phyloP scores from a whole-genome alignment of 805 yeast species.

The Metschnikowia baotianmanensis region DNA sequence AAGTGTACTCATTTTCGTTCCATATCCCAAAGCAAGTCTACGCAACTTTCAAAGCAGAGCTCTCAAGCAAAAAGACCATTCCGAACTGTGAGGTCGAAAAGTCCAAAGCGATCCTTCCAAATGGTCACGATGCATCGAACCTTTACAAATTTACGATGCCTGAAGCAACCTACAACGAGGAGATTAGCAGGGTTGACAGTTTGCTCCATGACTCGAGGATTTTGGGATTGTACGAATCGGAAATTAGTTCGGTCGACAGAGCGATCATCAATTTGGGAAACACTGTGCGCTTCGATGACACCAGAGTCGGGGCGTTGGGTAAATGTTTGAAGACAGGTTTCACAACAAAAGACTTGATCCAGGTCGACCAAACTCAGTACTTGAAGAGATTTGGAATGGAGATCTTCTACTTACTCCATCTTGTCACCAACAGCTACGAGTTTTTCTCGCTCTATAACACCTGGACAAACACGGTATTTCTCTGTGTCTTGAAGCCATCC shows the following conservation, averaged over 20 bases:
- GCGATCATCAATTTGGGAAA: constrained; percentile 79
- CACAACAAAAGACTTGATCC: constrained; percentile 53
- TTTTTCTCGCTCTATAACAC: constrained; percentile 66
- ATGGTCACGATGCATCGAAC: constrained; percentile 52
- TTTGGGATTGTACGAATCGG: constrained; percentile 73
- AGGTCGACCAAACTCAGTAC: constrained; percentile 50
- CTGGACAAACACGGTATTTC: constrained; percentile 49
- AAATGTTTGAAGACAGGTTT: constrained; percentile 85
- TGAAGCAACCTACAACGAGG: constrained; percentile 58
- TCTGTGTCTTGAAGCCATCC: constrained; percentile 69
- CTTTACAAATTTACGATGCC: constrained; percentile 68
- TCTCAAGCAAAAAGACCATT: constrained; percentile 39
- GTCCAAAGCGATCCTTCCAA: constrained; percentile 65
- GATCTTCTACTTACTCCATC: constrained; percentile 63
- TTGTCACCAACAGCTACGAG: constrained; percentile 72
- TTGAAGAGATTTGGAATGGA: constrained; percentile 55
- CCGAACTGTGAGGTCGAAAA: constrained; percentile 56
- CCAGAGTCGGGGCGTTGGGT: constrained; percentile 79
- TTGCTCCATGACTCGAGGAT: constrained; percentile 60
- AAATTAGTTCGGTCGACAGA: constrained; percentile 64
- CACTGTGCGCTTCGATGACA: constrained; percentile 64
- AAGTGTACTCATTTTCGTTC: constrained; percentile 69
- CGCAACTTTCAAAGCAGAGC: constrained; percentile 57
- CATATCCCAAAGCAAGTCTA: constrained; percentile 73
- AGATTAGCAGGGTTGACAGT: constrained; percentile 56